Conservation (phyloP, 805 yeast species). For the Isabelozyma heimii region DNA sequence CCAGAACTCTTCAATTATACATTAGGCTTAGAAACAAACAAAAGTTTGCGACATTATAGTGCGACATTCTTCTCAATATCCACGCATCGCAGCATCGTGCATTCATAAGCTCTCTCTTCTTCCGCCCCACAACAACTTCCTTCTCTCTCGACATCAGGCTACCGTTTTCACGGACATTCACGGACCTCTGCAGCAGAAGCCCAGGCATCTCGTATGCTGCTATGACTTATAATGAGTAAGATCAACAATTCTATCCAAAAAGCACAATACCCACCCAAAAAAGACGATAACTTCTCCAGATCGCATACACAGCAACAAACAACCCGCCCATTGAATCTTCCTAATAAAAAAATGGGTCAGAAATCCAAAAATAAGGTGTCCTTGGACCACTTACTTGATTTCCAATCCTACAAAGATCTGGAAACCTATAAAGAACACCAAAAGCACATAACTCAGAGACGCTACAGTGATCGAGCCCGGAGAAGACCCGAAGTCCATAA, state of each 20-base stretch:
- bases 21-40: too few relatives aligned
- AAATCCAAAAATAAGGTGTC: conserved; percentile 40
- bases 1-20: too few relatives aligned
- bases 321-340: conserved; percentile 1
- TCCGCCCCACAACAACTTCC: too few relatives aligned
- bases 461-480: conserved; percentile 9
- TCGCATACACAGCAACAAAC: not conserved
- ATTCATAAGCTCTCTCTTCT: too few relatives aligned
- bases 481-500: conserved; percentile 9
- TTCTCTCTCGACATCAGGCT: too few relatives aligned
- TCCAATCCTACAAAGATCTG: conserved; percentile 41
- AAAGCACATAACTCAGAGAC: conserved; percentile 10
- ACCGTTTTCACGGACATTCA: too few relatives aligned
- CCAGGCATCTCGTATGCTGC: too few relatives aligned
- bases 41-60: too few relatives aligned
- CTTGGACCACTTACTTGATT: conserved; percentile 66
- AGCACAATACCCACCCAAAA: not conserved
- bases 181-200: too few relatives aligned
- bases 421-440: conserved; percentile 26
- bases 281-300: not conserved
- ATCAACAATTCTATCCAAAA: not conserved
- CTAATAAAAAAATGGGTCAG: conserved; percentile 1
- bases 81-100: too few relatives aligned
- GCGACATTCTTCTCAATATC: too few relatives aligned
- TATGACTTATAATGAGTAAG: not conserved